A percentile compares a stretch with the other conserved stretches of the same genome.
Conservation (phyloP, 2,329 filamentous ascomycete genomes). For the Fusarium sp. region DNA sequence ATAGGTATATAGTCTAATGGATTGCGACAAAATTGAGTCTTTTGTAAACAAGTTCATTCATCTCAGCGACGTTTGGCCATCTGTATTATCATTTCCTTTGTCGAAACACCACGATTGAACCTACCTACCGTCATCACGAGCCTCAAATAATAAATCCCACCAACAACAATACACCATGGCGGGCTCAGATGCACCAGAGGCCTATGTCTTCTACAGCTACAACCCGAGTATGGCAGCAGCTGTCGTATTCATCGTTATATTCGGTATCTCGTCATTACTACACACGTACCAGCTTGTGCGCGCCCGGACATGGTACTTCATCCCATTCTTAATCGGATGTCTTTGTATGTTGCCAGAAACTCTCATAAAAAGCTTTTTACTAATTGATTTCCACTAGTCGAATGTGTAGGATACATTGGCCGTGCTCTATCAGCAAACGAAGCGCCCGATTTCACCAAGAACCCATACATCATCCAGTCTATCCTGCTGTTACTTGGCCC, state of each 20-base stretch:
- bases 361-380: not conserved
- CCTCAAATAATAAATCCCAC: not conserved
- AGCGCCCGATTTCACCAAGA: conserved; percentile 54
- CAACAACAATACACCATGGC: conserved; percentile 30
- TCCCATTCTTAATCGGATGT: conserved; percentile 66
- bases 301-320: conserved; percentile 65
- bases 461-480: conserved; percentile 58
- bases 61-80: not conserved
- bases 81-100: not conserved
- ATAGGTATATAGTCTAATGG: conserved; percentile 35
- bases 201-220: conserved; percentile 60
- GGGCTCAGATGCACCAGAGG: conserved; percentile 16
- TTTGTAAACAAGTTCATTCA: not conserved
- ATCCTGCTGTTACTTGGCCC: conserved; percentile 57
- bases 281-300: conserved; percentile 58
- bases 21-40: not conserved
- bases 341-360: conserved; percentile 56
- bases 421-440: conserved; percentile 61
- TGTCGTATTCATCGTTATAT: conserved; percentile 58
- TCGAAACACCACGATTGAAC: conserved; percentile 4
- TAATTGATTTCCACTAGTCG: conserved; percentile 36
- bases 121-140: not conserved
- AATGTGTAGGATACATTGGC: conserved; percentile 60
- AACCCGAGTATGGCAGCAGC: conserved; percentile 61
- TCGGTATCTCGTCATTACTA: conserved; percentile 54